Evolutionary conservation across 139 green algal species (phyloP), one percentile per base, ranked within the genome.

Genomic region (Coelastrella sp.): DNA sequence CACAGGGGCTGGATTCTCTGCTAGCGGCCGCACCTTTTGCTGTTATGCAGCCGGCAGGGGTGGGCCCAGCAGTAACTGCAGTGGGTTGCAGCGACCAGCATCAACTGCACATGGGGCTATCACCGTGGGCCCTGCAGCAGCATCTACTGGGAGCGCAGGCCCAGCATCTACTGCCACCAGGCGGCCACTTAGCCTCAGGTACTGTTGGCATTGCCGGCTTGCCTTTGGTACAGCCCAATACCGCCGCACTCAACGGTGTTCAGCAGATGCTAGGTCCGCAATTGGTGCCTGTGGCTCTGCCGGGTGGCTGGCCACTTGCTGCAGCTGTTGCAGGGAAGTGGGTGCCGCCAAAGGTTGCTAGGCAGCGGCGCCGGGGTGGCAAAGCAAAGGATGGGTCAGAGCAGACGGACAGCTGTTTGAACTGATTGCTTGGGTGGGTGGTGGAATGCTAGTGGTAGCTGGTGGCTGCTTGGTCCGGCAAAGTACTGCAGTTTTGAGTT

Each of bases 401-500:
- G 64, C 82, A 64, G 32, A 87, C 82, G 47, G 82, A 87, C 82
- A 87, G 82, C 65, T 87, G 82, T 65, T 58, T 80, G 68, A 76
- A 76, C 17, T 76, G 68, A 71, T 47, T 47, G 32, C 32, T 47
- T 47, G 32, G 32, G 32, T 47, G 32, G 32, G 32, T 47, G 32
- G 32, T 47, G 32, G 32, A 47, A 47, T 47, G 32, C 32, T 47
- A 47, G 32, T 47, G 32, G 32, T 47, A 47, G 32, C 32, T 47
- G 32, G 32, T 47, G 32, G 32, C 32, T 47, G 32, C 32, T 47
- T 47, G 32, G 32, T 47, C 32, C 32, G 32, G 32, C 32, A 47
- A 47, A 47, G 32, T 2, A 47, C 32, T 47, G 32, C 32, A 47
- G 32, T 47, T 47, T 0, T 47, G 32, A 47, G 32, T 47, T 47